Evolutionary conservation across 768 basidiomycete species (phyloP), one percentile per base, ranked within the genome.

Genomic region (Crepidotus variabilis): DNA sequence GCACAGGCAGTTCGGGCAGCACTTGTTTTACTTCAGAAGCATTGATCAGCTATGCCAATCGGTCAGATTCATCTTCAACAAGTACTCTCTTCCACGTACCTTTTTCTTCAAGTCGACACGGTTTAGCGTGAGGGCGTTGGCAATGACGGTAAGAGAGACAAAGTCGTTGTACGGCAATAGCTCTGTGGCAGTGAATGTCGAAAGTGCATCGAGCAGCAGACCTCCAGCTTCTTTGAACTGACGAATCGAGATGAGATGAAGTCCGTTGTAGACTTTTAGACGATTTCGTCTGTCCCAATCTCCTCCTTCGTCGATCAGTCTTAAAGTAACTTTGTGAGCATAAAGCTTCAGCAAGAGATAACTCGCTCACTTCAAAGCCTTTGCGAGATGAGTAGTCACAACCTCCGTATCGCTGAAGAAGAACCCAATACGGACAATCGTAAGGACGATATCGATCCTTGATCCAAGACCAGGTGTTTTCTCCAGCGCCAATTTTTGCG

Each of bases 261-360:
- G 75, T 49, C 89, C 95, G 51, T 85, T 84, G 75, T 98, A 99
- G 43, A 98, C 96, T 72, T 99, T 99, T 64, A 98, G 83, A 47
- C 96, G 84, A 71, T 98, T 99, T 36, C 94, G 84, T 53, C 96
- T 79, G 70, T 99, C 96, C 96, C 96, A 99, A 73, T 99, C 96
- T 47, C 96, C 96, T 0, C 96, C 96, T 69, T 93, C 83, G 63
- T 98, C 94, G 53, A 97, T 90, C 45, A 97, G 78, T 54, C 92
- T 94, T 66, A 1, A 22, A 23, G 28, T 24, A 51, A 47, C n/a
- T 33, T 8, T 35, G n/a, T 21, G 11, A 24, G 20, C 16, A 13
- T 51, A 36, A 7, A 11, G 21, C 11, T n/a, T n/a, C n/a, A n/a
- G n/a, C n/a, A n/a, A n/a, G n/a, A n/a, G n/a, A n/a, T n/a, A n/a